Evolutionary conservation across 345 rosid species (phyloP).

Genomic region (Brassica incana): DNA sequence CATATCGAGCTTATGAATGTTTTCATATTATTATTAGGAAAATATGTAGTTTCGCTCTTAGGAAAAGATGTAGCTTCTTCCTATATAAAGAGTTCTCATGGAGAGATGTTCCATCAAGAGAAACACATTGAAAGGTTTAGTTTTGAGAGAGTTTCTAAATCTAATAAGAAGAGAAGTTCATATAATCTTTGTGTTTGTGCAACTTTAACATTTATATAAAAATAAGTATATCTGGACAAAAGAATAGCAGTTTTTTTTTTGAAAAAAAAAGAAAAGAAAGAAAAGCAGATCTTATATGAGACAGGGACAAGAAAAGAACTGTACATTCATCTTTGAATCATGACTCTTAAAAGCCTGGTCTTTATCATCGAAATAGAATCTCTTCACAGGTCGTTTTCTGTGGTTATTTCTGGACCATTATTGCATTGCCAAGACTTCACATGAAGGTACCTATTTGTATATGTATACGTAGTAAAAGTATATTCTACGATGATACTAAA

Average conservation of each 20-base stretch:
- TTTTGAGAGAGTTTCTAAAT: no score
- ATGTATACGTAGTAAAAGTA: not conserved
- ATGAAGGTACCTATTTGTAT: constrained; percentile 14
- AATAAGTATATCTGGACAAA: not conserved
- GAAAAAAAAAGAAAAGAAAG: not conserved
- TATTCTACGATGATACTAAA: not conserved
- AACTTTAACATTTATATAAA: not conserved
- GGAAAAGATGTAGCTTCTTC: no score
- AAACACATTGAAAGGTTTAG: no score
- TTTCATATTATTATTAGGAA: no score
- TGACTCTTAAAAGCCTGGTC: not conserved
- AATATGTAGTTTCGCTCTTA: no score
- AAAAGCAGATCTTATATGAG: not conserved
- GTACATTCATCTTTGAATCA: constrained; percentile 17
- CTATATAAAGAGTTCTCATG: no score
- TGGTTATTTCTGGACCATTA: constrained; percentile 6
- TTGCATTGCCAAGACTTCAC: constrained; percentile 3
- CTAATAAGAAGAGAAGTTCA: no score
- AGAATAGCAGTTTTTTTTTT: not conserved
- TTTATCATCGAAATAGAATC: constrained; percentile 19
- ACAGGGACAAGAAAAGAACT: not conserved
- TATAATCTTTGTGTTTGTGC: no score
- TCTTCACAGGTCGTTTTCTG: constrained; percentile 14
- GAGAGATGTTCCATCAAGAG: no score
- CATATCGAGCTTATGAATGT: no score